These are phyloP conservation scores for Heritiera fomes DNA, from an alignment of 345 rosid genomes.

Conservation along the genomic window DNA sequence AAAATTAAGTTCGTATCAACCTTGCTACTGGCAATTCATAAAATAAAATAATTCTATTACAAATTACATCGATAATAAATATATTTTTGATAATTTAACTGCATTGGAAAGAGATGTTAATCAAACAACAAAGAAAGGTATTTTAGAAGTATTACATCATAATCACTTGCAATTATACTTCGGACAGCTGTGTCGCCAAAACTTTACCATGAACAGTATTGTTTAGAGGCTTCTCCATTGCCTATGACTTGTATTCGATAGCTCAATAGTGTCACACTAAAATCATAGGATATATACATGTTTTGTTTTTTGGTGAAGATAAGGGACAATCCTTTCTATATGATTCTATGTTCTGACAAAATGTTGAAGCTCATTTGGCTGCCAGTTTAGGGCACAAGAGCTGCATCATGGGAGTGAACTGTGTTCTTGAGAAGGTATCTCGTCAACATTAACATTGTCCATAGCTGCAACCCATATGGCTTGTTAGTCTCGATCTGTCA, in stretches of 20 bases:
- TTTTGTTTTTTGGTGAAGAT: neutral
- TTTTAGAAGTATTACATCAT: neutral
- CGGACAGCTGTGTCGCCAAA: too few relatives aligned
- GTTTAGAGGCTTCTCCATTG: neutral
- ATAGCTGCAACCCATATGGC: neutral
- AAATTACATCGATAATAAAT: too few relatives aligned
- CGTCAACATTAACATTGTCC: neutral
- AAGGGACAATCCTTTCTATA: neutral
- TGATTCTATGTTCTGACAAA: neutral
- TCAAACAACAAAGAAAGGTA: neutral
- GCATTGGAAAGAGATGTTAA: neutral
- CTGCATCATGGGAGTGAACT: neutral
- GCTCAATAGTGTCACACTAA: neutral
- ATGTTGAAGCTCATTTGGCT: neutral
- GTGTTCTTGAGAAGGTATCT: neutral
- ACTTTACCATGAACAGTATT: neutral
- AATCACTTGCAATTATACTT: too few relatives aligned
- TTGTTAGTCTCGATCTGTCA: neutral
- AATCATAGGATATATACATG: neutral
- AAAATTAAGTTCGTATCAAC: neutral
- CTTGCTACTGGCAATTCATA: neutral
- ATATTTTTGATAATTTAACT: neutral
- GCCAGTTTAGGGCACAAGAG: neutral
- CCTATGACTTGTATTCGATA: neutral
- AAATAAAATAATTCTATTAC: too few relatives aligned